Percentiles rank a stretch among this genome's conserved stretches.
These are phyloP conservation scores for Pythium insidiosum DNA, from an alignment of 352 stramenopile genomes.

Conservation along the genomic window DNA sequence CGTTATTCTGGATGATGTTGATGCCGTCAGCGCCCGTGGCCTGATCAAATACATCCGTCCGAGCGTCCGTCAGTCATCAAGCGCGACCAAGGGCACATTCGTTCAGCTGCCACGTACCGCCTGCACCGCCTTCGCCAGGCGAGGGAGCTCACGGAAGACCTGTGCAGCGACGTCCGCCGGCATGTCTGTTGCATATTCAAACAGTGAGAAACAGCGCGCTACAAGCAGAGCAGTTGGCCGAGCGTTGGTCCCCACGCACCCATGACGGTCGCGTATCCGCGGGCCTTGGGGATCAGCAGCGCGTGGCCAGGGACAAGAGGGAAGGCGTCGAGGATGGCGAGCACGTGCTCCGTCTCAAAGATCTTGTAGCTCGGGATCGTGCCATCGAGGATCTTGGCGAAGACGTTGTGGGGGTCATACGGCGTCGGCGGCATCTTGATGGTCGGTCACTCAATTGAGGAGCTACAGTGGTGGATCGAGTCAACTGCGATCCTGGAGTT, in stretches of 20 bases:
- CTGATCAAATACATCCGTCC: conserved; percentile 2
- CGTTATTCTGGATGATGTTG: conserved; percentile 85
- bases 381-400: conserved; percentile 77
- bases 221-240: background rate
- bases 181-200: conserved; percentile 31
- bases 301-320: conserved; percentile 54
- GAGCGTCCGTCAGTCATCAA: too few species aligned
- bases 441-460: too few species aligned
- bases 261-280: conserved; percentile 52
- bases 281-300: conserved; percentile 65
- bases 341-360: conserved; percentile 81
- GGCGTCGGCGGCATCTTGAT: conserved; percentile 24
- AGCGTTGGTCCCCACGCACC: conserved; percentile 14
- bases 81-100: too few species aligned
- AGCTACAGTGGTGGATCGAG: too few species aligned
- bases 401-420: conserved; percentile 75
- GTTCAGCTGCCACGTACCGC: conserved; percentile 13
- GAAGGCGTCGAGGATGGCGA: conserved; percentile 80
- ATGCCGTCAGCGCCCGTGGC: conserved; percentile 58
- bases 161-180: conserved; percentile 55
- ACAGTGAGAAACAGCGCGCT: background rate
- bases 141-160: conserved; percentile 68
- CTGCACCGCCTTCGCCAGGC: conserved; percentile 66
- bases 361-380: conserved; percentile 74
- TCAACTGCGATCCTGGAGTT: too few species aligned